phyloP scores from a whole-genome alignment of 139 green algal species.

The Closterium sp. region DNA sequence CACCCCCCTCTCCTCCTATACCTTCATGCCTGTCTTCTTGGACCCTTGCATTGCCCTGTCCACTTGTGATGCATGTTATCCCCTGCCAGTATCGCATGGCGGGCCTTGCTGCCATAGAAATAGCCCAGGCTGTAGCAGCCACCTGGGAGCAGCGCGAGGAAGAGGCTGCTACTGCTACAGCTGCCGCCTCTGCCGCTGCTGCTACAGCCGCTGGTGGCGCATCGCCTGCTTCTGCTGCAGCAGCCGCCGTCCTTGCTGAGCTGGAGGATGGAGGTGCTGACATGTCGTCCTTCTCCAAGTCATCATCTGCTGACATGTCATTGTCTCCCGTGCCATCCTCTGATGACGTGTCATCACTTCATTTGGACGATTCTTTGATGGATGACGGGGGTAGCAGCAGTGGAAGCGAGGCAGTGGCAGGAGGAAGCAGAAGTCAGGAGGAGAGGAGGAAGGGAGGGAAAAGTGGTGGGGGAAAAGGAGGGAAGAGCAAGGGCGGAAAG shows the following conservation, averaged over 20 bases:
- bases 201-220: neutral
- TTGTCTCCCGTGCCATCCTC: neutral
- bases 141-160: neutral
- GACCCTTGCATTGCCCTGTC: neutral
- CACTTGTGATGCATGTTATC: neutral
- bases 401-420: neutral
- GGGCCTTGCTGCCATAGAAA: constrained; percentile 26
- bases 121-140: constrained; percentile 13
- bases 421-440: neutral
- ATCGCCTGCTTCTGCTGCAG: neutral
- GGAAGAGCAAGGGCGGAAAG: neutral
- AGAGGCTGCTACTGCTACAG: neutral
- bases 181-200: neutral
- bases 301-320: neutral
- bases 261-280: neutral
- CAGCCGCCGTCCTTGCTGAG: neutral
- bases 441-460: neutral
- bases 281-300: neutral
- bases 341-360: neutral
- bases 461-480: neutral
- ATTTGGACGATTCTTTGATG: neutral
- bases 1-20: neutral
- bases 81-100: constrained; percentile 34
- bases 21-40: neutral
- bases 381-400: neutral